Base-by-base conservation (phyloP, 2,329 filamentous ascomycete species). In the Xylaria polymorpha region DNA sequence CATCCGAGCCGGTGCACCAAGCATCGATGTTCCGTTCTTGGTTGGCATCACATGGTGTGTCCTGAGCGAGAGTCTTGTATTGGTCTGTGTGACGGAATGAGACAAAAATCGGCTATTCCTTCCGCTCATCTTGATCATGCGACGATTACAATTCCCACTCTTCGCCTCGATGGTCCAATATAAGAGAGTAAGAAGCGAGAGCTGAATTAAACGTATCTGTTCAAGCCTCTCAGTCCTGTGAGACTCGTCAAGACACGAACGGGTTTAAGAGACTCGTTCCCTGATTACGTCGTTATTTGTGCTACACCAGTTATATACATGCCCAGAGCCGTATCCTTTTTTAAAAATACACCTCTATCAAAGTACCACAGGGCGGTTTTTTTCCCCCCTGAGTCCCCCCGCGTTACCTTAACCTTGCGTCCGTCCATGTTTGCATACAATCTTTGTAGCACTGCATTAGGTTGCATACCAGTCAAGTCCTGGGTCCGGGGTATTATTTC, bases 391-490 rank as follows among this genome's bases (percentile, higher is more conserved):
- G 46, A 2, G n/a, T 41, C 51, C 22, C 51, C 22, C 35, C 43
- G 43, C 32, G 22, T 48, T 29, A 55, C 56, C 20, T 25, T 22
- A 55, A 18, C 25, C 29, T 61, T 53, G 37, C 53, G 50, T 59
- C 60, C 20, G n/a, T n/a, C n/a, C n/a, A 50, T 12, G 32, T 55
- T 44, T 10, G 15, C 60, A 43, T n/a, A 14, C 18, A 15, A n/a
- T 29, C 53, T 22, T 41, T 46, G 59, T 63, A 32, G 39, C n/a
- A 66, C 64, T 60, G 55, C 63, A 59, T 60, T 46, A 56, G 55
- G 41, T 41, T 50, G 46, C 39, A 62, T 56, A 25, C 48, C 39
- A 60, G 39, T 32, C 56, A 55, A 60, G 59, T 67, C 60, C 25
- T 46, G 64, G 60, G 67, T 39, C 39, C 44, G 46, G 46, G 55